These are phyloP conservation scores for Hygrophila difformis DNA, from an alignment of 257 asterid species.

Conservation along the genomic window DNA sequence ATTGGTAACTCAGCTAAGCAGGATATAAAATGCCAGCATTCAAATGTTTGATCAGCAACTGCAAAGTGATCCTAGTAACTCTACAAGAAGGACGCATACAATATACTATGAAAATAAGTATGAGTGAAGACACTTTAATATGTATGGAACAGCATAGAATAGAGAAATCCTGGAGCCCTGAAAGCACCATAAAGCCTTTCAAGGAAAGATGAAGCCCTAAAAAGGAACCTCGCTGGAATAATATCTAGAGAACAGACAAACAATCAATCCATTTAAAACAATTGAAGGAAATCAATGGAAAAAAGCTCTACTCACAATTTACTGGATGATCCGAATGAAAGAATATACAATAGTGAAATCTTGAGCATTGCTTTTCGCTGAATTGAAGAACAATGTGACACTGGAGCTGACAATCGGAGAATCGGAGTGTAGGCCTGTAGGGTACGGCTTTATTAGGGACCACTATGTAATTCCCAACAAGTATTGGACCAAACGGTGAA, in stretches of 20 bases:
- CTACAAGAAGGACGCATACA: no score
- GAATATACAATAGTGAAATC: constrained; percentile 19
- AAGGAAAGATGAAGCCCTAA: constrained; percentile 64
- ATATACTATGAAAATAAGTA: no score
- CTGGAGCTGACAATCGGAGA: constrained; percentile 24
- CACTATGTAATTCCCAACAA: neutral
- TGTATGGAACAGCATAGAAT: neutral
- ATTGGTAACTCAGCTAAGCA: no score
- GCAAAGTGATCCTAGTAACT: no score
- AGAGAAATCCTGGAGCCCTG: constrained; percentile 44
- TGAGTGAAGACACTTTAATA: neutral
- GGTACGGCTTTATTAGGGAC: no score
- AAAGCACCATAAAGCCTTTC: constrained; percentile 58
- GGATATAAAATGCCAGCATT: no score
- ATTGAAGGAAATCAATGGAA: constrained; percentile 23
- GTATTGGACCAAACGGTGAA: neutral
- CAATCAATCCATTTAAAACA: constrained; percentile 26
- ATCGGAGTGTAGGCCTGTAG: no score
- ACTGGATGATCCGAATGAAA: constrained; percentile 20
- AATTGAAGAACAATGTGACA: constrained; percentile 12
- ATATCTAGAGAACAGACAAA: constrained; percentile 19
- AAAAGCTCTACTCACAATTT: constrained; percentile 20
- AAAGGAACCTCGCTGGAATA: constrained; percentile 41
- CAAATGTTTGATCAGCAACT: no score
- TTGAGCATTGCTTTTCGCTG: constrained; percentile 7